Conservation (phyloP, 83 land plant genomes). For the Picea engelmannii region DNA sequence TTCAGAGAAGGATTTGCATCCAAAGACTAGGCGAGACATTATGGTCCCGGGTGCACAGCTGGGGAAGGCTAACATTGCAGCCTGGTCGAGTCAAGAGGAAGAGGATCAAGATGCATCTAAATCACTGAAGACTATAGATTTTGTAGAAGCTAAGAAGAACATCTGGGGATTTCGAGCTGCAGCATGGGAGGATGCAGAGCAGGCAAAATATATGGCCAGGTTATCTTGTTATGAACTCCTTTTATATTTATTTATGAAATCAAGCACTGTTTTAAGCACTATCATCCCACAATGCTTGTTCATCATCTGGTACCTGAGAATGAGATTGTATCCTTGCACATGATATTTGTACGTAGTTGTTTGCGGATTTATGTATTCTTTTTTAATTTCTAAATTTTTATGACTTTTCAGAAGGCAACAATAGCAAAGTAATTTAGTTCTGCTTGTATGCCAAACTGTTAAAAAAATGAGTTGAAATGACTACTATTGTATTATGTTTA, state of each 20-base stretch:
- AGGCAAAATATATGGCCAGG: slow-evolving; percentile 81
- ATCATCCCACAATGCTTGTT: background rate
- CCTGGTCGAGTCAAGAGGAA: slow-evolving; percentile 80
- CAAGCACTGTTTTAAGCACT: background rate
- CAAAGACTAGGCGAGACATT: slow-evolving; percentile 70
- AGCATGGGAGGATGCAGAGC: slow-evolving; percentile 83
- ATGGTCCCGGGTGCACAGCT: slow-evolving; percentile 62
- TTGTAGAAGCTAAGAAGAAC: slow-evolving; percentile 36
- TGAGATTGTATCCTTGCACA: background rate
- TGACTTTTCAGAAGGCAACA: background rate
- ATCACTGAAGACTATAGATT: slow-evolving; percentile 31
- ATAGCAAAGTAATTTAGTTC: background rate
- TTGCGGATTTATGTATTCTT: background rate
- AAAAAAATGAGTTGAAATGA: background rate
- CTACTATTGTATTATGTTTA: no score
- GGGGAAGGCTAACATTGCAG: slow-evolving; percentile 68
- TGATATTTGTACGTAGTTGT: background rate
- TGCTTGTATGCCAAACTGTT: background rate
- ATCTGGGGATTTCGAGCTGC: slow-evolving; percentile 50
- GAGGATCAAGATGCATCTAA: slow-evolving; percentile 62
- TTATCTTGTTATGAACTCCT: slow-evolving; percentile 4
- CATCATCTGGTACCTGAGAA: background rate
- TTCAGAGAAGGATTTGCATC: slow-evolving; percentile 59
- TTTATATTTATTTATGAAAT: background rate
- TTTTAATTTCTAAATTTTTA: background rate